Conservation (phyloP, 73 alveolate genomes). For the Effrenium voratum region DNA sequence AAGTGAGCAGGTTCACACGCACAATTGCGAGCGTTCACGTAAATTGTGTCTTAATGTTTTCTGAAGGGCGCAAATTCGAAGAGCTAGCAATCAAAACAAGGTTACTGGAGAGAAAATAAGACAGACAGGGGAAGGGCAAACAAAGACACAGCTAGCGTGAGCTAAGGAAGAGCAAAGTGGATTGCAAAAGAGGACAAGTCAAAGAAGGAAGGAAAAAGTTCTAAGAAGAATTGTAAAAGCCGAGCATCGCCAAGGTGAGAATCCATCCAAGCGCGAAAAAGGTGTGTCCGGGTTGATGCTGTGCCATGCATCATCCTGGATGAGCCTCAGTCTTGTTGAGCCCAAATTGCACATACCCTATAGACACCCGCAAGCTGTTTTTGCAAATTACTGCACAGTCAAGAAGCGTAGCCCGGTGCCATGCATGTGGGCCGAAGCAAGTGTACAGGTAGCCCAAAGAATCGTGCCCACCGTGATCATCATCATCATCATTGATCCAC, state of each 20-base stretch:
- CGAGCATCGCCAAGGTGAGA: background rate
- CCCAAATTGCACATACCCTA: background rate
- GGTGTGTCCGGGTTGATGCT: too few relatives aligned
- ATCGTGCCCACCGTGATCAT: background rate
- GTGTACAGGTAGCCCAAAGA: too few relatives aligned
- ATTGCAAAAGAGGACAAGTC: too few relatives aligned
- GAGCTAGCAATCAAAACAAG: background rate
- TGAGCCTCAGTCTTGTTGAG: background rate
- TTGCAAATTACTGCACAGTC: too few relatives aligned
- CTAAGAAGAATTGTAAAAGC: too few relatives aligned
- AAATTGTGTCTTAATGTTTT: too few relatives aligned
- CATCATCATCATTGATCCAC: background rate
- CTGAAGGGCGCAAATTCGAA: background rate
- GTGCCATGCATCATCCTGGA: background rate
- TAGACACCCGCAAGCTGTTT: too few relatives aligned
- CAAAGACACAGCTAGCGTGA: background rate
- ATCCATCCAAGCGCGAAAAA: background rate
- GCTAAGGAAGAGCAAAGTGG: background rate
- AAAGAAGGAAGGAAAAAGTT: too few relatives aligned
- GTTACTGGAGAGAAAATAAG: background rate
- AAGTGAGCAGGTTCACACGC: too few relatives aligned
- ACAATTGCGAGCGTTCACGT: too few relatives aligned
- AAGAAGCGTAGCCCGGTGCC: background rate
- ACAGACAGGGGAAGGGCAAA: too few relatives aligned
- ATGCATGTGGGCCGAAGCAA: too few relatives aligned